These are phyloP conservation scores for Pichia norvegensis DNA, from an alignment of 1,139 yeast genomes.

Conservation along the genomic window DNA sequence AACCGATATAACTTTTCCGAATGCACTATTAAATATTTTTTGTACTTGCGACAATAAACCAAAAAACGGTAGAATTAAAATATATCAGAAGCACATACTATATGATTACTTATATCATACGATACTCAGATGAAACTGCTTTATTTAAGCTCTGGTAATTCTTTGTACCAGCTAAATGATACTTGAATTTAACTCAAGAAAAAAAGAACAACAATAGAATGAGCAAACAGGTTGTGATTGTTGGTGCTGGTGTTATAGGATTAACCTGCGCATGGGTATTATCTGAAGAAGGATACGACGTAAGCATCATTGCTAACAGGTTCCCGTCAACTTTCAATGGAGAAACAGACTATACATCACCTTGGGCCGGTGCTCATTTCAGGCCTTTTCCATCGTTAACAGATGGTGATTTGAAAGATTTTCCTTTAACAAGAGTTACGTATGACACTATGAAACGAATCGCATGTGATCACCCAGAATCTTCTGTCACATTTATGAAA, in stretches of 20 bases:
- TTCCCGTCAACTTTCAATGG: constrained; percentile 37
- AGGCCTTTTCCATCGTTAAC: constrained; percentile 53
- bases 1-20: neutral
- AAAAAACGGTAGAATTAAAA: too few relatives aligned
- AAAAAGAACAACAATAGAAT: neutral
- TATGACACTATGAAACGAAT: constrained; percentile 38
- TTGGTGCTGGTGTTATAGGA: constrained; percentile 20
- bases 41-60: too few relatives aligned
- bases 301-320: constrained; percentile 45
- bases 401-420: constrained; percentile 39
- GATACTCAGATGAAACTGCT: neutral
- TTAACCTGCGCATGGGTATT: constrained; percentile 20
- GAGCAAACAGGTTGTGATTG: constrained; percentile 10
- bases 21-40: neutral
- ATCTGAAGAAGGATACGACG: constrained; percentile 20
- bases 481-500: constrained; percentile 43
- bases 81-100: too few relatives aligned
- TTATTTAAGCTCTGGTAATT: neutral
- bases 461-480: constrained; percentile 40
- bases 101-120: neutral
- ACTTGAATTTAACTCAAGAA: neutral
- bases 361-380: constrained; percentile 80
- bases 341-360: constrained; percentile 49
- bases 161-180: too few relatives aligned
- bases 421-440: constrained; percentile 42